Conservation (phyloP, 2,329 filamentous ascomycete species). For the Alternaria arbusti region DNA sequence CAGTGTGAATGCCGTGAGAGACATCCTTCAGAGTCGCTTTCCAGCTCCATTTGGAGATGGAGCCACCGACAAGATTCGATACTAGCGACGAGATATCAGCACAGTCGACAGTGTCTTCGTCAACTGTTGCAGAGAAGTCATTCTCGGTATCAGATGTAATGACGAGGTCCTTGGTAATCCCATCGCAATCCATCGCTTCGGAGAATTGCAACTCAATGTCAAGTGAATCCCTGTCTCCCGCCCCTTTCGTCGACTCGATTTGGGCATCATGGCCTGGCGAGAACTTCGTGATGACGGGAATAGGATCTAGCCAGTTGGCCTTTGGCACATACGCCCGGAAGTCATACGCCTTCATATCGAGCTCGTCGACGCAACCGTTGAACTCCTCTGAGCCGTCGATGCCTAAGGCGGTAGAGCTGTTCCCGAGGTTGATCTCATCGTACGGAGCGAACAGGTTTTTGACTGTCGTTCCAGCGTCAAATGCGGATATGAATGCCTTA, state of each 20-base stretch:
- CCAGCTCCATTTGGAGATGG: slow-evolving; percentile 47
- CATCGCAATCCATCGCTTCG: not conserved
- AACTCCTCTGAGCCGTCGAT: slow-evolving; percentile 44
- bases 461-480: slow-evolving; percentile 60
- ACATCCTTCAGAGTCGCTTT: slow-evolving; percentile 61
- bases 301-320: slow-evolving; percentile 57
- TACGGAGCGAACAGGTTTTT: slow-evolving; percentile 69
- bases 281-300: slow-evolving; percentile 66
- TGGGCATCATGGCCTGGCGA: slow-evolving; percentile 67
- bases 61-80: not conserved
- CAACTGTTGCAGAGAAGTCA: not conserved
- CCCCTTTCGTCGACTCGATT: slow-evolving; percentile 59
- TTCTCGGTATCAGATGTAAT: not conserved
- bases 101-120: not conserved
- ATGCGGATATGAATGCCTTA: slow-evolving; percentile 57
- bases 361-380: slow-evolving; percentile 62
- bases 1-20: slow-evolving; percentile 65
- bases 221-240: not conserved
- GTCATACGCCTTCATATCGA: slow-evolving; percentile 63
- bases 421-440: slow-evolving; percentile 60
- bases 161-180: not conserved
- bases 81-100: not conserved
- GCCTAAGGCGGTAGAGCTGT: slow-evolving; percentile 52
- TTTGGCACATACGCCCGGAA: slow-evolving; percentile 67
- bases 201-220: not conserved